phyloP scores from a whole-genome alignment of 2,329 filamentous ascomycete species.

The Aspergillus sp. region DNA sequence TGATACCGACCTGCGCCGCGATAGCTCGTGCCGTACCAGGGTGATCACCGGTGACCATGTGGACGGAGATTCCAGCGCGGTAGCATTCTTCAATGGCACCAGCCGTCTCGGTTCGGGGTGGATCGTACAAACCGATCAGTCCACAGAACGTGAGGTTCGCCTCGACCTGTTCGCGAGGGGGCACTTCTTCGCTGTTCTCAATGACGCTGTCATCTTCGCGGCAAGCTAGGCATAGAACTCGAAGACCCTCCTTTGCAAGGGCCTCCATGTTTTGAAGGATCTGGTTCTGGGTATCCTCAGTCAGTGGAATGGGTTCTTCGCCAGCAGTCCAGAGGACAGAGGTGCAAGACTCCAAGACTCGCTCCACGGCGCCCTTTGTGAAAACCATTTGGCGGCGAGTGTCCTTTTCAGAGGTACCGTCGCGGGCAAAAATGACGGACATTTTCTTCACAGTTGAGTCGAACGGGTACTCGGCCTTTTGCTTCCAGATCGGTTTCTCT shows the following conservation, averaged over 20 bases:
- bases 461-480: slow-evolving; percentile 70
- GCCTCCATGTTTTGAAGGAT: slow-evolving; percentile 69
- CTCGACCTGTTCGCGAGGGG: slow-evolving; percentile 62
- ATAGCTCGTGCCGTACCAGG: slow-evolving; percentile 76
- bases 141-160: slow-evolving; percentile 70
- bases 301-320: slow-evolving; percentile 45
- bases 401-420: slow-evolving; percentile 10
- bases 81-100: slow-evolving; percentile 69
- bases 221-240: slow-evolving; percentile 67
- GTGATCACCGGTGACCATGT: slow-evolving; percentile 85
- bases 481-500: slow-evolving; percentile 53
- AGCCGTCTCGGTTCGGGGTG: slow-evolving; percentile 77
- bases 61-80: slow-evolving; percentile 72
- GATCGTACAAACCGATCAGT: slow-evolving; percentile 84
- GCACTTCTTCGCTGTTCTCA: slow-evolving; percentile 20
- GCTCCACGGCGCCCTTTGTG: slow-evolving; percentile 61
- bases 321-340: slow-evolving; percentile 47
- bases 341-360: slow-evolving; percentile 64
- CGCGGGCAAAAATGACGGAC: slow-evolving; percentile 63
- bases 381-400: slow-evolving; percentile 34
- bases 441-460: slow-evolving; percentile 75
- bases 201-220: slow-evolving; percentile 18
- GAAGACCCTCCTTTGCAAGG: slow-evolving; percentile 64
- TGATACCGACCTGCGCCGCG: slow-evolving; percentile 74
- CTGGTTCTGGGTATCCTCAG: slow-evolving; percentile 53